phyloP scores from a whole-genome alignment of 306 rosid species.

The Vigna reflexopilosa region DNA sequence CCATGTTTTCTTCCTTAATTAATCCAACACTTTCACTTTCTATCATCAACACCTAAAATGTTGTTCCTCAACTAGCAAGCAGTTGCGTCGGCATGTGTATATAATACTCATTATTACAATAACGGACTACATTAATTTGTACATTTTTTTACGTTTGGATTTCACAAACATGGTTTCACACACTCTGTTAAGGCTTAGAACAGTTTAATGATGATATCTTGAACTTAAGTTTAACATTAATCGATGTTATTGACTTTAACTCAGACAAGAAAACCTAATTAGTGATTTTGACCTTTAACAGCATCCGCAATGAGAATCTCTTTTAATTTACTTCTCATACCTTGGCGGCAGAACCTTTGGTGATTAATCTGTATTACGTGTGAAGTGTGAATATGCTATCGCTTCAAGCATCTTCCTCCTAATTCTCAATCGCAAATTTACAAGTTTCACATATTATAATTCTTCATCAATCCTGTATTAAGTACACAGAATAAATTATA shows the following conservation, averaged over 20 bases:
- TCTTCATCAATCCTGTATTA: background rate
- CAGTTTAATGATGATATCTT: conserved; percentile 29
- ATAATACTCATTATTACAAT: background rate
- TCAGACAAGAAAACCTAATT: conserved; percentile 33
- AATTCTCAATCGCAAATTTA: background rate
- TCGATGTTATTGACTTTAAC: conserved; percentile 31
- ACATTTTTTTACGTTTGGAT: background rate
- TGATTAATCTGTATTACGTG: background rate
- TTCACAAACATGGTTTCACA: conserved; percentile 8
- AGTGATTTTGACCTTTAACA: conserved; percentile 40
- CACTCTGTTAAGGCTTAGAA: background rate
- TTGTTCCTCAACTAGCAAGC: background rate
- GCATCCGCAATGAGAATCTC: conserved; percentile 33
- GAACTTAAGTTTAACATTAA: conserved; percentile 36
- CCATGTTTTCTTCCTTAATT: conserved; percentile 25
- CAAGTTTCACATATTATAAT: background rate
- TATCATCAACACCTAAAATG: background rate
- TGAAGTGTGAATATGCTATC: conserved; percentile 37
- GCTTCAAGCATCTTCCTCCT: conserved; percentile 22
- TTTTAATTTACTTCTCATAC: conserved; percentile 22
- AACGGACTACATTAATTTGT: background rate
- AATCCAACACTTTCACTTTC: conserved; percentile 8
- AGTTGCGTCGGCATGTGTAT: conserved; percentile 25
- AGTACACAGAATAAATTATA: background rate
- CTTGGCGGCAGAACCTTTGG: conserved; percentile 53